These are phyloP conservation scores for Glycine tomentella DNA, from an alignment of 306 rosid species.

Conservation along the genomic window DNA sequence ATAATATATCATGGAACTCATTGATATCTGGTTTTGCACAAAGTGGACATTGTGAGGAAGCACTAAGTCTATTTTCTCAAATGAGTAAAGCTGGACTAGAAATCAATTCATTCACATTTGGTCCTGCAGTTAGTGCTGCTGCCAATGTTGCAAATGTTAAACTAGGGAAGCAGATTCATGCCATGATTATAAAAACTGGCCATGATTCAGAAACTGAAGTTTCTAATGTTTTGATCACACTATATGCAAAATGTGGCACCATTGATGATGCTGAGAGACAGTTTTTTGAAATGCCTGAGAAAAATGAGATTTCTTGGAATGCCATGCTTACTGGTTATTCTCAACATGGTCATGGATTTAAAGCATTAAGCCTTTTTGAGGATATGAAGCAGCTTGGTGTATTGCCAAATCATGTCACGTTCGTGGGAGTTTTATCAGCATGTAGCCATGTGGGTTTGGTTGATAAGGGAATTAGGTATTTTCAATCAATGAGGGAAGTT, in stretches of 20 bases:
- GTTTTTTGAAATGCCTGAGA: conserved; percentile 69
- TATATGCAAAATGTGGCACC: conserved; percentile 85
- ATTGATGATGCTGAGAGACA: conserved; percentile 75
- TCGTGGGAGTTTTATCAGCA: conserved; percentile 84
- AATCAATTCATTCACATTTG: conserved; percentile 79
- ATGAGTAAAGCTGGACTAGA: conserved; percentile 69
- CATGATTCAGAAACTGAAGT: conserved; percentile 77
- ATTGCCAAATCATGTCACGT: conserved; percentile 79
- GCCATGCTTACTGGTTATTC: conserved; percentile 87
- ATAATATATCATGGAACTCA: conserved; percentile 83
- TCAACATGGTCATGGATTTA: conserved; percentile 80
- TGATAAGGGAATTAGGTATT: conserved; percentile 76
- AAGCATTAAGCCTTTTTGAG: conserved; percentile 74
- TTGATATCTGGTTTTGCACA: conserved; percentile 85
- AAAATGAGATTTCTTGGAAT: conserved; percentile 88
- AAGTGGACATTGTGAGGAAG: conserved; percentile 80
- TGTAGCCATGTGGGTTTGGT: conserved; percentile 93
- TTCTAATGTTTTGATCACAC: conserved; percentile 80
- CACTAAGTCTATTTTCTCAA: conserved; percentile 65
- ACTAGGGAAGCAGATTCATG: conserved; percentile 80
- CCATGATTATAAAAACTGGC: conserved; percentile 75
- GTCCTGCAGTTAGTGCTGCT: conserved; percentile 81
- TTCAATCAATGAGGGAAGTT: conserved; percentile 75
- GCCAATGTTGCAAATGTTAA: conserved; percentile 73
- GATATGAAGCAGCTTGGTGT: conserved; percentile 68